Conservation (phyloP, 257 asterid species). For the Knoxia roxburghii region DNA sequence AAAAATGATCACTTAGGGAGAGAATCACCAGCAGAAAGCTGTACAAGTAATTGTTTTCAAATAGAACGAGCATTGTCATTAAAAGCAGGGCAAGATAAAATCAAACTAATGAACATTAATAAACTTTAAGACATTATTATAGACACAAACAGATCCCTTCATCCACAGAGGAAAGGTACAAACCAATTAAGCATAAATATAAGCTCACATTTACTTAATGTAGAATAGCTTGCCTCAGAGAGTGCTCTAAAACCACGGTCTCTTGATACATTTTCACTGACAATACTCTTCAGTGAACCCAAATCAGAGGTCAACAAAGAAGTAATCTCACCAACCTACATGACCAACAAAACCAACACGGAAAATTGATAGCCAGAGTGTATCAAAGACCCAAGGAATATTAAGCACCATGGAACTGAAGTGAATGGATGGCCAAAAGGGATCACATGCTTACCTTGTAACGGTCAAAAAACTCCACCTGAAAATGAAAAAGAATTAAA, state of each 20-base stretch:
- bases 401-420: not conserved
- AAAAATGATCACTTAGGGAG: constrained; percentile 14
- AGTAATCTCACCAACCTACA: constrained; percentile 93
- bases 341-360: not conserved
- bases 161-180: constrained; percentile 14
- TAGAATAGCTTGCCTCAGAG: constrained; percentile 96
- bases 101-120: not conserved
- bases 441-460: constrained; percentile 58
- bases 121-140: constrained; percentile 1
- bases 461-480: constrained; percentile 90
- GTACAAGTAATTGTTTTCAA: not conserved
- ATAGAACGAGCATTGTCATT: not conserved
- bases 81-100: not conserved
- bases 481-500: constrained; percentile 26
- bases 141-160: not conserved
- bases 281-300: constrained; percentile 82
- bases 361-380: not conserved
- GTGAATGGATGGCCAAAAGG: constrained; percentile 1
- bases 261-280: constrained; percentile 83
- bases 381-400: not conserved
- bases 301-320: constrained; percentile 84
- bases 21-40: constrained; percentile 16
- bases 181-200: constrained; percentile 25
- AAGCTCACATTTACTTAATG: constrained; percentile 63
- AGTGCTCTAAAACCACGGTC: constrained; percentile 99